These are phyloP conservation scores for Pseudoneurospora amorphoporcata DNA, from an alignment of 495 filamentous ascomycete genomes.

Conservation along the genomic window DNA sequence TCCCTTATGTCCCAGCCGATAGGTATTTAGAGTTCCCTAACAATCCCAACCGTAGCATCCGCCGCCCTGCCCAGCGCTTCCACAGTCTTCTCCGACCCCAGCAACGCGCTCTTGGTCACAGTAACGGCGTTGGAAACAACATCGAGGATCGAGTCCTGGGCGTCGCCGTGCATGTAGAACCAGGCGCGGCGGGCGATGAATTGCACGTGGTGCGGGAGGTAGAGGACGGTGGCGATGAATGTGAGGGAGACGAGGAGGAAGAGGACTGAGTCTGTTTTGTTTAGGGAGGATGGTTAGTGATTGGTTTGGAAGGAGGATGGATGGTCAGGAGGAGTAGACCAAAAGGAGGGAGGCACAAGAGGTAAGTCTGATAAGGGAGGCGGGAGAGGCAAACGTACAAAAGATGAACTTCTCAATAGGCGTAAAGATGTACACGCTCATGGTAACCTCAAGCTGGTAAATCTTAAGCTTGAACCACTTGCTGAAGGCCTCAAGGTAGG, in stretches of 20 bases:
- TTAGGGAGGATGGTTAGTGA: neutral
- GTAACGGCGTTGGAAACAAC: slow-evolving; percentile 18
- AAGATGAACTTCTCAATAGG: slow-evolving; percentile 36
- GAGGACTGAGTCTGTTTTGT: slow-evolving; percentile 65
- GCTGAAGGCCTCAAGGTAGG: slow-evolving; percentile 29
- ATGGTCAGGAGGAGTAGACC: neutral
- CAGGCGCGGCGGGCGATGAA: slow-evolving; percentile 71
- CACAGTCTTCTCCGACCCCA: slow-evolving; percentile 17
- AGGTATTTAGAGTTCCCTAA: slow-evolving; percentile 26
- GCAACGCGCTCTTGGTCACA: slow-evolving; percentile 12
- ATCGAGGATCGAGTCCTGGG: slow-evolving; percentile 24
- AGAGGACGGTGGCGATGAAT: slow-evolving; percentile 73
- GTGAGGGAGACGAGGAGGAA: slow-evolving; percentile 81
- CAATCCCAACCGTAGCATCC: slow-evolving; percentile 12
- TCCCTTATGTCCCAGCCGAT: neutral
- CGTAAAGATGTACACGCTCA: slow-evolving; percentile 38
- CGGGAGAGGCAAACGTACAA: slow-evolving; percentile 22
- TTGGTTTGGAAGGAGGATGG: neutral
- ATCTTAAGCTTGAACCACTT: slow-evolving; percentile 39
- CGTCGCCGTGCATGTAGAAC: slow-evolving; percentile 85
- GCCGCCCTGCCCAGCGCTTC: slow-evolving; percentile 18
- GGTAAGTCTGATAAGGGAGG: too few relatives aligned
- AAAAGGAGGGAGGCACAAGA: neutral
- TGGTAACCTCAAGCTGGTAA: slow-evolving; percentile 39
- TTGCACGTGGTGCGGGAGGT: slow-evolving; percentile 81